Evolutionary conservation across 768 basidiomycete genomes (phyloP).

Genomic region (Terana coerulea): DNA sequence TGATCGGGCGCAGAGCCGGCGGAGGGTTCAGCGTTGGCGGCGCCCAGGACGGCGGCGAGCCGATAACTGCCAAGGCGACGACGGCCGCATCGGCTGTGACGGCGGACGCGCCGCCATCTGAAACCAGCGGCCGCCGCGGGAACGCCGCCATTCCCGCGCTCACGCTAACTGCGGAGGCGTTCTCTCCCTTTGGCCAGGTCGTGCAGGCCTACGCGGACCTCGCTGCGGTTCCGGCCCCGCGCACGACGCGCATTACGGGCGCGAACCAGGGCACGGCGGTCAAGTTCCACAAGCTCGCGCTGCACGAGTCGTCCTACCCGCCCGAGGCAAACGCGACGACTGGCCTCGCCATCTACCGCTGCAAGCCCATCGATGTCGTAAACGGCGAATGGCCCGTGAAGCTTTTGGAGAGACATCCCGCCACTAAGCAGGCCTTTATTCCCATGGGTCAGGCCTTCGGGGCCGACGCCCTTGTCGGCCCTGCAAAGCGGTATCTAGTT

Average conservation of each 20-base stretch:
- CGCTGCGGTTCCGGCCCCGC: constrained; percentile 55
- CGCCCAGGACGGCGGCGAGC: background rate
- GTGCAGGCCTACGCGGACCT: constrained; percentile 81
- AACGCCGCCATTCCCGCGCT: constrained; percentile 44
- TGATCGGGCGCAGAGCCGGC: constrained; percentile 59
- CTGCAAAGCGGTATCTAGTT: constrained; percentile 66
- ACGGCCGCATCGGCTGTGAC: constrained; percentile 1
- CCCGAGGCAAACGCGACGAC: constrained; percentile 48
- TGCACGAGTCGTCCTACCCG: constrained; percentile 67
- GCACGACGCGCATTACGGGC: constrained; percentile 64
- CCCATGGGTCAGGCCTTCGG: constrained; percentile 71
- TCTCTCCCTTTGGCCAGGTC: constrained; percentile 86
- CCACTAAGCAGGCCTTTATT: constrained; percentile 89
- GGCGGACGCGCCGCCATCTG: constrained; percentile 3
- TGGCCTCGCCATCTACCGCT: constrained; percentile 82
- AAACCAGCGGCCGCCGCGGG: background rate
- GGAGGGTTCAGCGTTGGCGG: constrained; percentile 3
- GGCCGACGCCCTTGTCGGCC: constrained; percentile 44
- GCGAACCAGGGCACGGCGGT: constrained; percentile 89
- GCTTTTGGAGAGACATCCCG: constrained; percentile 85
- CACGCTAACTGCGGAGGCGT: constrained; percentile 81
- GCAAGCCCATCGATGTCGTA: constrained; percentile 53
- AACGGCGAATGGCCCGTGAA: constrained; percentile 54
- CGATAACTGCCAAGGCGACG: background rate
- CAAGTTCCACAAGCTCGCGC: constrained; percentile 90